Conservation (phyloP, 1,284 basidiomycete species). For the Uromyces viciae-fabae region DNA sequence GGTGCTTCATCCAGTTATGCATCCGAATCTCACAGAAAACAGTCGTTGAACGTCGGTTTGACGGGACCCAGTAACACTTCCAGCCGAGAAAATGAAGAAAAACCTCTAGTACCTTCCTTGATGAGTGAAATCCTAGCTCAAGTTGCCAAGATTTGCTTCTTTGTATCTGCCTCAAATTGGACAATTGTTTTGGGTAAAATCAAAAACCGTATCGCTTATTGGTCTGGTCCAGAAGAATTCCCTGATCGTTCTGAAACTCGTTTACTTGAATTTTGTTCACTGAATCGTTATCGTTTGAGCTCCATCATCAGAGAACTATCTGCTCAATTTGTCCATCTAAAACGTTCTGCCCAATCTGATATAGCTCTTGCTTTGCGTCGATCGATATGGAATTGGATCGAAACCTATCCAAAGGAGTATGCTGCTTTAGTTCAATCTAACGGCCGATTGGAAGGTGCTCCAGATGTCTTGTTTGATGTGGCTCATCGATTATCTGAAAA, state of each 20-base stretch:
- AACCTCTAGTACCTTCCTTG: conserved; percentile 41
- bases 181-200: conserved; percentile 70
- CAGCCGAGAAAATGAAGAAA: conserved; percentile 19
- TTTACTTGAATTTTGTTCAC: conserved; percentile 67
- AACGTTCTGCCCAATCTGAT: conserved; percentile 68
- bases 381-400: conserved; percentile 89
- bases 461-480: conserved; percentile 54
- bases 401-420: conserved; percentile 74
- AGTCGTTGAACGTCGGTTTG: conserved; percentile 8
- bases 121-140: conserved; percentile 55
- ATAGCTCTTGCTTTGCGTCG: conserved; percentile 71
- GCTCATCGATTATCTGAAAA: conserved; percentile 53
- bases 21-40: conserved; percentile 24
- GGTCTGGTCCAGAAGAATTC: conserved; percentile 59
- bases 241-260: conserved; percentile 69
- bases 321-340: conserved; percentile 77
- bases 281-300: conserved; percentile 65
- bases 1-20: conserved; percentile 44
- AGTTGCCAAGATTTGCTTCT: conserved; percentile 73
- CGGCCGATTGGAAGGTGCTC: conserved; percentile 53
- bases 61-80: neutral
- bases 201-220: conserved; percentile 68
- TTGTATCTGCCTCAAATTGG: conserved; percentile 88
- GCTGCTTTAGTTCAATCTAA: conserved; percentile 64
- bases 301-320: conserved; percentile 69